These are phyloP conservation scores for Pugionium dolabratum DNA, from an alignment of 345 rosid species.

Conservation along the genomic window DNA sequence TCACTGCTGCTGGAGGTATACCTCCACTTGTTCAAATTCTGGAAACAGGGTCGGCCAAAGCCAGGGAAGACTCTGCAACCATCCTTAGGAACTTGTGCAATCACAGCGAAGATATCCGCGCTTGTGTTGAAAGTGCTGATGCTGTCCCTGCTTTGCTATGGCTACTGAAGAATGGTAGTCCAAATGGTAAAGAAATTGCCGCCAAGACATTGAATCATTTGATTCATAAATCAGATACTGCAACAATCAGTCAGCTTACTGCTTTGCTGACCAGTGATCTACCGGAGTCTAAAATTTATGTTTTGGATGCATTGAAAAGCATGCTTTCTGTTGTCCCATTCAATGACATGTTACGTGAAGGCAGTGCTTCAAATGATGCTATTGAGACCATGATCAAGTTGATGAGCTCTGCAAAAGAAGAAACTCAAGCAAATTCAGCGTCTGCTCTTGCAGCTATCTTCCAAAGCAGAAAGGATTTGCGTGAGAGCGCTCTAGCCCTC, in stretches of 20 bases:
- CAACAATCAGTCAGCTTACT: conserved; percentile 94
- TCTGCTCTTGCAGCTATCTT: conserved; percentile 93
- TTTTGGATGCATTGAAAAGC: conserved; percentile 93
- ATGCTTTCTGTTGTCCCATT: conserved; percentile 91
- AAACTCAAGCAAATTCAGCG: conserved; percentile 96
- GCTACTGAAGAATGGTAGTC: conserved; percentile 95
- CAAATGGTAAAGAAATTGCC: conserved; percentile 96
- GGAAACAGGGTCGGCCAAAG: conserved; percentile 96
- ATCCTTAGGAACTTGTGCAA: conserved; percentile 97
- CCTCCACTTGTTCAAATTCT: conserved; percentile 99
- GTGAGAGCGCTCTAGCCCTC: conserved; percentile 84
- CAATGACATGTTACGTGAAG: conserved; percentile 80
- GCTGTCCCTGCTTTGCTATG: conserved; percentile 99
- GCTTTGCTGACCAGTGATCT: conserved; percentile 93
- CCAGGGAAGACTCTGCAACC: conserved; percentile 97
- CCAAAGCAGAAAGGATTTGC: conserved; percentile 78
- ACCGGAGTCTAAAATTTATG: conserved; percentile 91
- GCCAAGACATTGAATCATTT: conserved; percentile 97
- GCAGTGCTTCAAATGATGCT: conserved; percentile 99
- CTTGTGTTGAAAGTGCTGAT: conserved; percentile 99
- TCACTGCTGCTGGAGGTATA: conserved; percentile 99
- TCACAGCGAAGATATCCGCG: conserved; percentile 99
- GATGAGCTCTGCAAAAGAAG: conserved; percentile 81
- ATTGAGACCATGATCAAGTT: conserved; percentile 92
- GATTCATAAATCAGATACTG: conserved; percentile 95